A percentile compares a stretch with the other conserved stretches of the same genome.
These are phyloP conservation scores for Saccharum hybrid DNA, from an alignment of 202 grass and related monocot genomes.

Conservation along the genomic window DNA sequence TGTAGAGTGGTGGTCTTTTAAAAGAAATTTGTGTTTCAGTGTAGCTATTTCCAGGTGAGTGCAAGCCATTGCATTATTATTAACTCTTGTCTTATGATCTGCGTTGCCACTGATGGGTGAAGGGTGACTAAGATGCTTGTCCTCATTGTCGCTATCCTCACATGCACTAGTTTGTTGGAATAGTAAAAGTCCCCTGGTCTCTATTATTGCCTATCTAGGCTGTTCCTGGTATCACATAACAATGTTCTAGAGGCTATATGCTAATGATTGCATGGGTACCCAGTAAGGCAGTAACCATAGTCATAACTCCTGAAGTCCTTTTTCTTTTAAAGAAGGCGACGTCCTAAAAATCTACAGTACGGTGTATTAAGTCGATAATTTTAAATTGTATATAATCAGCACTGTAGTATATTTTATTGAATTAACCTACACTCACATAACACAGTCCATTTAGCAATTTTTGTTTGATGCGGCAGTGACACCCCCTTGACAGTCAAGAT, in stretches of 20 bases:
- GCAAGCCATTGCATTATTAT: not conserved
- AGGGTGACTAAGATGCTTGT: not conserved
- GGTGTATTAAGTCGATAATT: not conserved
- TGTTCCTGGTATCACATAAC: conserved; percentile 38
- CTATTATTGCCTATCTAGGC: conserved; percentile 45
- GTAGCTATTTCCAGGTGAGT: not conserved
- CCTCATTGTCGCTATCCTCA: not conserved
- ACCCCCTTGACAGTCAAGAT: not conserved
- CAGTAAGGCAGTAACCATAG: not conserved
- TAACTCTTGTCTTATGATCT: not conserved
- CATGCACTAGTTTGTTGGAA: conserved; percentile 46
- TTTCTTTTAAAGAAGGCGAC: not conserved
- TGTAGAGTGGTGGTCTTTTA: not conserved
- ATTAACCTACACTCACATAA: not conserved
- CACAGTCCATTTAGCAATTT: not conserved
- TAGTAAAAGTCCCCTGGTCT: conserved; percentile 27
- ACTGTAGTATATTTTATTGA: not conserved
- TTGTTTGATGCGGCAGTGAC: not conserved
- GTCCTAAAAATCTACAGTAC: not conserved
- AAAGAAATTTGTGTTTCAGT: not conserved
- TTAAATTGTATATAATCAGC: not conserved
- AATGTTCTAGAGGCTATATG: conserved; percentile 11
- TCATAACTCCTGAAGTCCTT: not conserved
- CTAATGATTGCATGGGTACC: conserved; percentile 34
- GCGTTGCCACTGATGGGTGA: not conserved